Conservation (phyloP, 2,329 filamentous ascomycete genomes). For the Cladosporium sp. region DNA sequence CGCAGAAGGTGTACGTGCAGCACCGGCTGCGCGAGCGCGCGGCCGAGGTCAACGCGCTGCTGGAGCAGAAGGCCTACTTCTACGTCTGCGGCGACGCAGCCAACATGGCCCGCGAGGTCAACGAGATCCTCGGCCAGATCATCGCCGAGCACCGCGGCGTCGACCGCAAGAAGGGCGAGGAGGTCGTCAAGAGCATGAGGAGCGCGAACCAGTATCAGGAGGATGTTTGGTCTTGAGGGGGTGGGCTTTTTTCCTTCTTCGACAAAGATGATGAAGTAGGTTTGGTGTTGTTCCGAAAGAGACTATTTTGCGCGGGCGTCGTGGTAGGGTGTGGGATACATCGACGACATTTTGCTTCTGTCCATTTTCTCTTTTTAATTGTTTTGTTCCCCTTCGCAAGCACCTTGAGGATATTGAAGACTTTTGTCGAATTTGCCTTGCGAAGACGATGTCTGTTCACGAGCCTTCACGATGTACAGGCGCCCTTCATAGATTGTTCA, state of each 20-base stretch:
- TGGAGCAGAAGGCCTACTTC: conserved; percentile 84
- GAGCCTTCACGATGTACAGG: no score
- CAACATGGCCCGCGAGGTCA: conserved; percentile 56
- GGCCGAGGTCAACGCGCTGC: conserved; percentile 77
- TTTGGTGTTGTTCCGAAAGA: no score
- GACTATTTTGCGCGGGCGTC: not conserved
- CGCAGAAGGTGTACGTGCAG: conserved; percentile 94
- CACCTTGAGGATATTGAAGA: no score
- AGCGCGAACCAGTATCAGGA: conserved; percentile 94
- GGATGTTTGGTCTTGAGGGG: conserved; percentile 54
- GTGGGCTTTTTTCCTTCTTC: no score
- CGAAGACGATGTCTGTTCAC: no score
- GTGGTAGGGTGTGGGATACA: not conserved
- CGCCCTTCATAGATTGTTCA: no score
- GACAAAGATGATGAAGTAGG: no score
- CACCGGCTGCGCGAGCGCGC: conserved; percentile 80
- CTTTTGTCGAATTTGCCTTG: no score
- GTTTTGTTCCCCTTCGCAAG: no score
- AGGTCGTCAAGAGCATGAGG: conserved; percentile 95
- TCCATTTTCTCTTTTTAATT: no score
- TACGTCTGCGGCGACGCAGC: conserved; percentile 98
- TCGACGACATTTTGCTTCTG: no score
- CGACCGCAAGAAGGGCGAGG: conserved; percentile 80
- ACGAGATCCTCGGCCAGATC: conserved; percentile 77
- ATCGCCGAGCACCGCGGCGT: conserved; percentile 78